phyloP scores from a whole-genome alignment of 208 protist species.

The Acanthamoeba lugdunensis region DNA sequence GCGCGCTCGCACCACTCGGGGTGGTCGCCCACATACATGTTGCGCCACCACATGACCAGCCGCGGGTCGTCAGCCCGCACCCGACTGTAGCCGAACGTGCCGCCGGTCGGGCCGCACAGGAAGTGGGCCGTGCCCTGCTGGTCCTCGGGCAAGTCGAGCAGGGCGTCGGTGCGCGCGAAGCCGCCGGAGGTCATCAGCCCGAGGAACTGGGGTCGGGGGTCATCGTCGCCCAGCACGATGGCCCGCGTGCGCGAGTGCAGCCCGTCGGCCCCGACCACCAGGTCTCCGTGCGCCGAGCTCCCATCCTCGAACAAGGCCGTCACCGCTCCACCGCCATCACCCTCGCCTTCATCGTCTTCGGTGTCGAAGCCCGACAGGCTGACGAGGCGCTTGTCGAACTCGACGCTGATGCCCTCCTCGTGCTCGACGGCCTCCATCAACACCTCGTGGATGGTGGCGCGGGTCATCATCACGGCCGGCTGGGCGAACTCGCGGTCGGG shows the following conservation, averaged over 20 bases:
- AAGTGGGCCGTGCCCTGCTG: not conserved
- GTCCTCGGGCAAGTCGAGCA: constrained; percentile 12
- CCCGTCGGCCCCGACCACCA: constrained; percentile 35
- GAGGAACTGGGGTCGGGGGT: not conserved
- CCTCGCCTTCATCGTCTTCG: not conserved
- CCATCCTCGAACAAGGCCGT: not conserved
- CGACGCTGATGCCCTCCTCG: not conserved
- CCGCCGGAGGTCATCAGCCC: constrained; percentile 5
- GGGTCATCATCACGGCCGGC: not conserved
- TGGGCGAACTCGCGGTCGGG: not conserved
- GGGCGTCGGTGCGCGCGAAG: constrained; percentile 4
- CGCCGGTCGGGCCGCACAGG: not conserved
- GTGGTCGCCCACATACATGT: not conserved
- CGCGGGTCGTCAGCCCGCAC: not conserved
- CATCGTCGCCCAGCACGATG: not conserved
- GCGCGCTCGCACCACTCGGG: not conserved
- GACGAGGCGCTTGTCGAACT: constrained; percentile 36
- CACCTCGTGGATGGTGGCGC: not conserved
- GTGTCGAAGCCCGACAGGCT: not conserved
- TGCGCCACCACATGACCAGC: constrained; percentile 58
- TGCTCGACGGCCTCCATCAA: constrained; percentile 40
- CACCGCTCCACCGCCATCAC: not conserved
- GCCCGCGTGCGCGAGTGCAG: not conserved
- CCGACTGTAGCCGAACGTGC: constrained; percentile 4
- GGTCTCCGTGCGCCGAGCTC: not conserved